Base-by-base conservation (phyloP, 2,329 filamentous ascomycete genomes). In the Penicillium sp. region DNA sequence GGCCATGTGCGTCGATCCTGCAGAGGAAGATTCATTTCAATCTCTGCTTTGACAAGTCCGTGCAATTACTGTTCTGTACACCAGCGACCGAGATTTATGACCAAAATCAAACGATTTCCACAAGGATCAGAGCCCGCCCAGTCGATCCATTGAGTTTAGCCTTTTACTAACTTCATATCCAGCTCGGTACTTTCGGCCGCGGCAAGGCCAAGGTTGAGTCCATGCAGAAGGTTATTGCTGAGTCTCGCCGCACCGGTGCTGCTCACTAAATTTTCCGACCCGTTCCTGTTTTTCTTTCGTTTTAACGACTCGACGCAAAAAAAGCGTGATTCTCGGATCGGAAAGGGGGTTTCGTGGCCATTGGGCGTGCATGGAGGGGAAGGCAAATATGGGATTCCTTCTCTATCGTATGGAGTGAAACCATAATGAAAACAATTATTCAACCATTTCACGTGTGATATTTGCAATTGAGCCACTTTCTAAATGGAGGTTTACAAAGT, bases 131-230 rank as follows among this genome's bases (percentile, higher is more conserved):
- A 50, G 39, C 16, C 5, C 16, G 13, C 7, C 15, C 38, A 34
- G 29, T 13, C 7, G 16, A 21, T 27, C 4, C 1, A 21, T 35
- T 7, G 7, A 12, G 18, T 23, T 7, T 1, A 23, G 12, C 18
- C 21, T 40, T 44, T 29, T 50, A 12, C 46, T 54, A 42, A 54
- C 51, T 50, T 54, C 56, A 9, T 15, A 13, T 63, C 48, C 65
- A 94, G 89, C 92, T 99, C 84, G 94, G 94, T 78, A 97, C 94
- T 72, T 97, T 97, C 81, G 90, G 90, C 76, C 93, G 94, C 80
- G 93, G 93, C 76, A 99, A 99, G 93, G 88, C 86, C 79, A 99
- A 99, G 93, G 94, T 99, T 70, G 94, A 99, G 78, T 93, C 97
- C 84, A 91, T 99, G 82, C 90, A 91, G 82, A 87, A 90, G 74